Percentiles rank a stretch among this genome's conserved stretches.
Conservation (phyloP, 352 stramenopile species). For the Globisporangium heterothallicum region DNA sequence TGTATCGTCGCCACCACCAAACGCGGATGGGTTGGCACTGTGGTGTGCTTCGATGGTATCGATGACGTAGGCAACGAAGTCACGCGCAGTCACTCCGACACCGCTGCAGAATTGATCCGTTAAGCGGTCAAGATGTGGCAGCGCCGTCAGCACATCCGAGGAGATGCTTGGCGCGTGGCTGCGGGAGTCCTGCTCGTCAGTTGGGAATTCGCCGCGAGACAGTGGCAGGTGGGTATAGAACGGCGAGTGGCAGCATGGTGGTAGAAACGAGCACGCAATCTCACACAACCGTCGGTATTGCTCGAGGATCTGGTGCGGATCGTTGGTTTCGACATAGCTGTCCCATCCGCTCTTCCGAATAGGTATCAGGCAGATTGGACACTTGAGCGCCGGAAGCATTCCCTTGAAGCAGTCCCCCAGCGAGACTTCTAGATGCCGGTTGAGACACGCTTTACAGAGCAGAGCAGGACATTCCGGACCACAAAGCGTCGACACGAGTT, state of each 20-base stretch:
- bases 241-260: background rate
- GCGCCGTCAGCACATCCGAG: background rate
- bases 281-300: slow-evolving; percentile 1
- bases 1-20: background rate
- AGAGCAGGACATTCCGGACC: background rate
- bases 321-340: background rate
- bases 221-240: background rate
- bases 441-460: slow-evolving; percentile 1
- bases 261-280: background rate
- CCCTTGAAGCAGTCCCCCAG: background rate
- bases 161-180: background rate
- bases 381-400: background rate
- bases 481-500: background rate
- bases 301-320: background rate
- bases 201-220: background rate
- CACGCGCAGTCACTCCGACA: background rate
- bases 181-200: background rate
- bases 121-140: background rate
- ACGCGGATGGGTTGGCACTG: background rate
- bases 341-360: background rate
- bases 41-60: background rate
- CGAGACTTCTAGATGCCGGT: background rate
- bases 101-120: background rate
- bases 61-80: background rate
- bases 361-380: background rate